phyloP scores from a whole-genome alignment of 257 asterid genomes.

The Avicennia marina region DNA sequence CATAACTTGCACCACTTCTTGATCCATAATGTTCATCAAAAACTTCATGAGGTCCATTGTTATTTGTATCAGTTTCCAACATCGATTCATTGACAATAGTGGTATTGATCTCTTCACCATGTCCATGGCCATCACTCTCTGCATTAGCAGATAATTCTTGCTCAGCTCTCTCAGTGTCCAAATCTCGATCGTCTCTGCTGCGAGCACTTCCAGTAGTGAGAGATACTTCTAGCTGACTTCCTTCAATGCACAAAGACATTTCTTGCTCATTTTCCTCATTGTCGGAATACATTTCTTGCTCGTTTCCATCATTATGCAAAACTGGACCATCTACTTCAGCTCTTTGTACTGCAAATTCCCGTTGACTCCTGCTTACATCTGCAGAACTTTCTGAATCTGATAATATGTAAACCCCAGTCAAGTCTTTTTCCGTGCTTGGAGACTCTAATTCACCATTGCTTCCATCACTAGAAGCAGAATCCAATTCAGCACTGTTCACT shows the following conservation, averaged over 20 bases:
- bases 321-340: constrained; percentile 22
- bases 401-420: constrained; percentile 15
- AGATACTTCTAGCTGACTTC: constrained; percentile 17
- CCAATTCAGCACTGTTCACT: constrained; percentile 29
- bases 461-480: constrained; percentile 30
- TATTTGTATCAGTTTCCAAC: constrained; percentile 28
- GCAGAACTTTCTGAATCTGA: constrained; percentile 20
- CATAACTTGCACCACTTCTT: constrained; percentile 25
- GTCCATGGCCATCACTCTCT: constrained; percentile 17
- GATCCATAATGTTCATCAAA: constrained; percentile 32
- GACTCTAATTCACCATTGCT: constrained; percentile 34
- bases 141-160: constrained; percentile 15
- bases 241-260: constrained; percentile 6
- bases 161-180: constrained; percentile 23
- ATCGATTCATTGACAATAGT: constrained; percentile 14
- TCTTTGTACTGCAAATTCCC: constrained; percentile 17
- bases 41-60: constrained; percentile 18
- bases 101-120: constrained; percentile 22
- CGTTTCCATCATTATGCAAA: constrained; percentile 10
- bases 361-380: constrained; percentile 19
- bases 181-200: constrained; percentile 25
- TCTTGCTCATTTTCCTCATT: constrained; percentile 21
- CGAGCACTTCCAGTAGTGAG: constrained; percentile 21
- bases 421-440: constrained; percentile 33
- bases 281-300: constrained; percentile 22